Conservation (phyloP, 148 eudicot species). For the Rhododendron vialii region DNA sequence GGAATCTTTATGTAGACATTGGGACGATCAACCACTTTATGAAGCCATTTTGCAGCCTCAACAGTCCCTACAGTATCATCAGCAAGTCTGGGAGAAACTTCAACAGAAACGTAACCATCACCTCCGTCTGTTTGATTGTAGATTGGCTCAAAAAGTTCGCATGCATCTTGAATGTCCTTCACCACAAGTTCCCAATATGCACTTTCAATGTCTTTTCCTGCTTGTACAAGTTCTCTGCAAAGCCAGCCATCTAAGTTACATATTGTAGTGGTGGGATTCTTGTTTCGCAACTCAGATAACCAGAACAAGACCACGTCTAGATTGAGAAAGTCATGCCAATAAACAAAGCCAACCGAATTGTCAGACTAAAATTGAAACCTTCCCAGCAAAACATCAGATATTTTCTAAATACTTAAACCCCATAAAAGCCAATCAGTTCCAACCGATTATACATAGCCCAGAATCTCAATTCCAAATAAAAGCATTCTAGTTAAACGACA, state of each 20-base stretch:
- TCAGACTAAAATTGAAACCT: not conserved
- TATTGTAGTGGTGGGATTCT: not conserved
- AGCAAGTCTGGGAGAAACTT: constrained; percentile 95
- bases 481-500: not conserved
- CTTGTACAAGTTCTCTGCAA: constrained; percentile 80
- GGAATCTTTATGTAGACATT: constrained; percentile 98
- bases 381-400: not conserved
- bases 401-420: not conserved
- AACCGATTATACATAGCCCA: not conserved
- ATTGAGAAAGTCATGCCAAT: not conserved
- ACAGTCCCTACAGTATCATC: constrained; percentile 92
- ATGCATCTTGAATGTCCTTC: constrained; percentile 96
- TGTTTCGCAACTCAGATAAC: not conserved
- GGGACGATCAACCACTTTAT: constrained; percentile 61
- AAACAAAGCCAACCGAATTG: not conserved
- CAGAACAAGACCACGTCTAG: not conserved
- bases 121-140: constrained; percentile 80
- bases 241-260: constrained; percentile 5
- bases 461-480: not conserved
- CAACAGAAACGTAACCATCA: constrained; percentile 98
- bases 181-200: constrained; percentile 98
- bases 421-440: not conserved
- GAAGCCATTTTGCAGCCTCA: constrained; percentile 97
- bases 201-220: constrained; percentile 84
- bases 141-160: constrained; percentile 81